phyloP scores from a whole-genome alignment of 805 yeast species.

The Kurtzmaniella fragi region DNA sequence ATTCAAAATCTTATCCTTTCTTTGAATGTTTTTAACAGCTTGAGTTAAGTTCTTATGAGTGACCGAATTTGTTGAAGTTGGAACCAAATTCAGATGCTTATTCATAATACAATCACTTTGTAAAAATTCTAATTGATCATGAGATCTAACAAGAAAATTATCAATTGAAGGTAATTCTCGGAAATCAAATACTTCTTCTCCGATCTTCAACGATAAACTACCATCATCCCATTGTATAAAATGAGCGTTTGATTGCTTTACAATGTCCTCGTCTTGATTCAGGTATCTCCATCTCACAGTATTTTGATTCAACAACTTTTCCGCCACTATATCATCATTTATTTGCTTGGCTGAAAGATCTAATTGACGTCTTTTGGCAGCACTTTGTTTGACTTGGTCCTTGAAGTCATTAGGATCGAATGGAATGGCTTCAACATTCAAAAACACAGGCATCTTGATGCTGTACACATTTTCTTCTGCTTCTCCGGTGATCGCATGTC shows the following conservation, averaged over 20 bases:
- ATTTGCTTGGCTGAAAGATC: conserved; percentile 38
- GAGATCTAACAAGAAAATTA: conserved; percentile 65
- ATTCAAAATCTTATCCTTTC: conserved; percentile 45
- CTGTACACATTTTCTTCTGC: conserved; percentile 35
- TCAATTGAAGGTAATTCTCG: conserved; percentile 60
- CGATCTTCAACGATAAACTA: conserved; percentile 75
- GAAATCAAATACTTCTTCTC: conserved; percentile 82
- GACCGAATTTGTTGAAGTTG: conserved; percentile 83
- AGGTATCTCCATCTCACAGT: conserved; percentile 94
- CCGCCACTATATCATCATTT: conserved; percentile 46
- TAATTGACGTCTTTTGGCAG: conserved; percentile 20
- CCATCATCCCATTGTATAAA: conserved; percentile 96
- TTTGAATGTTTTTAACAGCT: conserved; percentile 52
- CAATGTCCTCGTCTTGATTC: conserved; percentile 62
- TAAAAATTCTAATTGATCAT: conserved; percentile 66
- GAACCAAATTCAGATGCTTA: conserved; percentile 70
- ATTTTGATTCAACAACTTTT: conserved; percentile 68
- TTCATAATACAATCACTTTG: conserved; percentile 62
- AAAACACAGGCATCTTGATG: conserved; percentile 76
- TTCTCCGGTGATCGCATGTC: conserved; percentile 40
- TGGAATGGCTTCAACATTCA: conserved; percentile 79
- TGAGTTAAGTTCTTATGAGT: conserved; percentile 78
- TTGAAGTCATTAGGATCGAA: conserved; percentile 73
- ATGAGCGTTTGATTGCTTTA: conserved; percentile 84
- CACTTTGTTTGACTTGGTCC: conserved; percentile 39